phyloP scores from a whole-genome alignment of 148 eudicot species.

The Arctostaphylos glauca region DNA sequence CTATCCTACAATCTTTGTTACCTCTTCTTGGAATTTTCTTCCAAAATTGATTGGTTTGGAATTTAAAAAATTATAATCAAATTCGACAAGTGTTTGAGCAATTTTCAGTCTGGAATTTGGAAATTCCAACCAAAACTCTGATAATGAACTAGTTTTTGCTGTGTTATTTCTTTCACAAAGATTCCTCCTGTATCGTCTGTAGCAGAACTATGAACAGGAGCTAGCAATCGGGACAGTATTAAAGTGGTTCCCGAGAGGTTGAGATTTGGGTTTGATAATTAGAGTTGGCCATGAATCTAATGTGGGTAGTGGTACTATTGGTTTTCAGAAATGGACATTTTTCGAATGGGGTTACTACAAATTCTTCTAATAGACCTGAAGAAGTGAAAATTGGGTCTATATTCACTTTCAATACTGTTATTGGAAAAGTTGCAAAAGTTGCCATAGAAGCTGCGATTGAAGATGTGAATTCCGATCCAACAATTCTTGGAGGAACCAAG shows the following conservation, averaged over 20 bases:
- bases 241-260: too few species aligned
- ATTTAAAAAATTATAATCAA: not conserved
- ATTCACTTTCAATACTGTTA: conserved; percentile 38
- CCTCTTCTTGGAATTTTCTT: not conserved
- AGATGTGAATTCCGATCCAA: conserved; percentile 32
- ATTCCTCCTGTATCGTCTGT: too few species aligned
- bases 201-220: too few species aligned
- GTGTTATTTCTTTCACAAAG: too few species aligned
- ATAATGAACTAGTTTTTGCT: too few species aligned
- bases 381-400: conserved; percentile 55
- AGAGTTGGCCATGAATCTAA: not conserved
- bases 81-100: not conserved
- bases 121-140: too few species aligned
- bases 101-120: not conserved
- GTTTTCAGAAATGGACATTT: not conserved
- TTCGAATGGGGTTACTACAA: conserved; percentile 20
- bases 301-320: conserved; percentile 4
- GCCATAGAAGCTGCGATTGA: too few species aligned
- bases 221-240: too few species aligned
- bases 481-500: conserved; percentile 50
- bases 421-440: too few species aligned
- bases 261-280: too few species aligned
- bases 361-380: conserved; percentile 35
- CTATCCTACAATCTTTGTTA: not conserved
- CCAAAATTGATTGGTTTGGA: not conserved